Conservation (phyloP, 352 stramenopile genomes). For the Globisporangium spinosum region DNA sequence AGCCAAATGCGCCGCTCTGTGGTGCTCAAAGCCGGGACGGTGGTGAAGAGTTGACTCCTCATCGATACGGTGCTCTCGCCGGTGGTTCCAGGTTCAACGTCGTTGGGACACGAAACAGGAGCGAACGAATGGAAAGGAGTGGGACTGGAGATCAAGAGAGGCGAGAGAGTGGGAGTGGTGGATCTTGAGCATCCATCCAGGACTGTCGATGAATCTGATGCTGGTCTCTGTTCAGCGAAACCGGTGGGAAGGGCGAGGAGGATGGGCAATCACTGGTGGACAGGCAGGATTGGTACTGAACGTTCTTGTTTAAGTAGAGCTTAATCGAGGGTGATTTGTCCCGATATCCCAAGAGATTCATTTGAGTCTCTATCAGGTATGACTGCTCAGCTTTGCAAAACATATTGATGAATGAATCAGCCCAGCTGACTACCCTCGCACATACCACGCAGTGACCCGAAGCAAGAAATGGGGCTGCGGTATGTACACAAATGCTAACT, state of each 20-base stretch:
- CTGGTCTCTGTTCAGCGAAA: background rate
- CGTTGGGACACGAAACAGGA: background rate
- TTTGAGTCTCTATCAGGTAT: too few relatives aligned
- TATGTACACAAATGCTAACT: too few relatives aligned
- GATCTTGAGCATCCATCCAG: background rate
- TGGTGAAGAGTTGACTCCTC: background rate
- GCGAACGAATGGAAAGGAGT: background rate
- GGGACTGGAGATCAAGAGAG: background rate
- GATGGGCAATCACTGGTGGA: background rate
- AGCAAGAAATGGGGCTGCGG: background rate
- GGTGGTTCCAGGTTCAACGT: background rate
- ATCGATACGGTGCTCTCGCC: background rate
- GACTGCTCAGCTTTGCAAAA: too few relatives aligned
- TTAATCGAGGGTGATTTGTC: too few relatives aligned
- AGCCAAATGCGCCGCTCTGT: background rate
- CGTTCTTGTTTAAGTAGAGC: too few relatives aligned
- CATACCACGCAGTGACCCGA: background rate
- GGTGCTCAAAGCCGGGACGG: background rate
- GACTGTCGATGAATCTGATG: conserved; percentile 1
- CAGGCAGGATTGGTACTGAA: too few relatives aligned
- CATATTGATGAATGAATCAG: background rate
- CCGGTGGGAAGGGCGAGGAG: background rate
- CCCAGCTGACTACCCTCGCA: background rate
- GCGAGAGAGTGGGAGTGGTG: background rate
- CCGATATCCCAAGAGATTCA: too few relatives aligned